A percentile compares a stretch with the other conserved stretches of the same genome.
phyloP scores from a whole-genome alignment of 805 yeast genomes.

The Ogataea methanolica region DNA sequence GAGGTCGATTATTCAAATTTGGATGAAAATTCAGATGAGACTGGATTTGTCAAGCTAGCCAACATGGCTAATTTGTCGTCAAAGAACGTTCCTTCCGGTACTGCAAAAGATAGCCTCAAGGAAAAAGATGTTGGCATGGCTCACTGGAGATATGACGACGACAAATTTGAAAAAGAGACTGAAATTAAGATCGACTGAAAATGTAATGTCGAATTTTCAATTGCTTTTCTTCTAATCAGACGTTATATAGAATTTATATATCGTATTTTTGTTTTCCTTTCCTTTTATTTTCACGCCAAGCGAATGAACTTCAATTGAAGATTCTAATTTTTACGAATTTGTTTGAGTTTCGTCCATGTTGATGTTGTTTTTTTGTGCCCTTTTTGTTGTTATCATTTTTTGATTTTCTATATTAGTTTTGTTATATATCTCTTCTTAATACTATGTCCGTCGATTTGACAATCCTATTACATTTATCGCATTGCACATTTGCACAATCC shows the following conservation, averaged over 20 bases:
- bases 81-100: constrained; percentile 66
- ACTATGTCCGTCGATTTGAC: no score
- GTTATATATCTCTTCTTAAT: no score
- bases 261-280: no score
- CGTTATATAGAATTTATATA: no score
- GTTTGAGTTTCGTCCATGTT: background rate
- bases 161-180: constrained; percentile 52
- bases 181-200: constrained; percentile 43
- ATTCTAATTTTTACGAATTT: no score
- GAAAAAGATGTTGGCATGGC: constrained; percentile 49
- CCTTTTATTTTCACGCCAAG: no score
- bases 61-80: constrained; percentile 52
- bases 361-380: background rate
- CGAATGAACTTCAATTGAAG: no score
- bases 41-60: constrained; percentile 36
- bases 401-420: no score
- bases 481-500: no score
- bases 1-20: constrained; percentile 34
- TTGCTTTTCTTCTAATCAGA: no score
- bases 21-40: constrained; percentile 31
- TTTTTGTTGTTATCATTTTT: background rate
- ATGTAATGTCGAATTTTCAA: no score
- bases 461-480: no score
- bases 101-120: constrained; percentile 30
- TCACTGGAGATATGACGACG: constrained; percentile 69